phyloP scores from a whole-genome alignment of 257 asterid species.

The Penstemon eatonii region DNA sequence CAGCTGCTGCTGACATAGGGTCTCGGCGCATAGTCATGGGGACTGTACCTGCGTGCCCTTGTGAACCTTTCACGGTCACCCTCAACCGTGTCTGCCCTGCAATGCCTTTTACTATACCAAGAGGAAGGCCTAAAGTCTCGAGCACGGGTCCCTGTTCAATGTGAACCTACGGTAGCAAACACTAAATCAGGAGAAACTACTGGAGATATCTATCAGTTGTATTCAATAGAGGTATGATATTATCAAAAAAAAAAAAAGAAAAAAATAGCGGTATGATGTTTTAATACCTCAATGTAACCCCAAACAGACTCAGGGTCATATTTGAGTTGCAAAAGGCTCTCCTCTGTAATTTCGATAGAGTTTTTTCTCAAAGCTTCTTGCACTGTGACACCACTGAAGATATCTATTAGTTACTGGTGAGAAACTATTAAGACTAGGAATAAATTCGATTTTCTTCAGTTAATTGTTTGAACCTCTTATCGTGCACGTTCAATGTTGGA shows the following conservation, averaged over 20 bases:
- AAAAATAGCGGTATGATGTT: neutral
- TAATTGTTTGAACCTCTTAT: slow-evolving; percentile 67
- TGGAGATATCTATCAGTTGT: slow-evolving; percentile 3
- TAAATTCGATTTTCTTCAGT: slow-evolving; percentile 27
- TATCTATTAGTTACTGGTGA: slow-evolving; percentile 37
- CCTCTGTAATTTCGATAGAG: slow-evolving; percentile 66
- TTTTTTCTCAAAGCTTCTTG: slow-evolving; percentile 77
- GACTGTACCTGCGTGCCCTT: slow-evolving; percentile 99
- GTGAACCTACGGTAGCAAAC: slow-evolving; percentile 68
- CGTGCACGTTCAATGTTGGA: slow-evolving; percentile 66
- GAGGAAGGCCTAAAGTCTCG: slow-evolving; percentile 85
- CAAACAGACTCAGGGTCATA: slow-evolving; percentile 80
- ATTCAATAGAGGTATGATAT: neutral
- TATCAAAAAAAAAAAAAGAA: too few relatives aligned
- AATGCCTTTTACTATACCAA: slow-evolving; percentile 89
- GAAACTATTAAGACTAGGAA: slow-evolving; percentile 20
- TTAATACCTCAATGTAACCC: slow-evolving; percentile 83
- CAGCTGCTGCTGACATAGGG: slow-evolving; percentile 98
- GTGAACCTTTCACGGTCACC: slow-evolving; percentile 94
- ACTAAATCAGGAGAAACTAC: slow-evolving; percentile 15
- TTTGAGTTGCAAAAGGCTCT: slow-evolving; percentile 76
- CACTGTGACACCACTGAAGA: slow-evolving; percentile 91
- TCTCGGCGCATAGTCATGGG: slow-evolving; percentile 96
- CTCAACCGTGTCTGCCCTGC: slow-evolving; percentile 95
- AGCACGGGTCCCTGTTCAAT: slow-evolving; percentile 98